Base-by-base conservation (phyloP, 139 green algal genomes). In the Chlamydomonas schloesseri region DNA sequence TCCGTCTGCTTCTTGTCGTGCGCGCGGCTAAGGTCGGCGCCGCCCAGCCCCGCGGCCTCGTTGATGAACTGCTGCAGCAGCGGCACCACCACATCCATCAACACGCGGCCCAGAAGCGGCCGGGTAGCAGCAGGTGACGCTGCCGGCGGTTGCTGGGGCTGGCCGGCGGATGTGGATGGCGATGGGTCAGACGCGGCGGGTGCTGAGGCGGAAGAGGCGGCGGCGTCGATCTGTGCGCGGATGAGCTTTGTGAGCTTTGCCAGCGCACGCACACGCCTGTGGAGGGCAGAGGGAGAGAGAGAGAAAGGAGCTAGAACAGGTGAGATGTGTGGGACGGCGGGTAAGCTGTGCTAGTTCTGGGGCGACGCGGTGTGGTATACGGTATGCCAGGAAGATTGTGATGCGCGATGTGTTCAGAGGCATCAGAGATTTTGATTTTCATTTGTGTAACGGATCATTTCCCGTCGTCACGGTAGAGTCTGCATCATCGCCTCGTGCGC, bases 61-160 rank as follows among this genome's bases (percentile, higher is more conserved):
- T 95, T 58, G 9, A 97, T 90, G 67, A 92, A 89, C 72, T 93
- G 89, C 82, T 95, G 88, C 79, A 97, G 84, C 82, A 97, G 83
- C 1, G 95, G 94, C 55, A 90, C 89, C 0, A 92, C 83, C n/a
- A 97, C 79, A n/a, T 94, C 94, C 75, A 95, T 68, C 18, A 96
- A 76, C 5, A 81, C 80, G 81, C 88, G 86, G 53, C 68, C 71
- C 33, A 76, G 58, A 20, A 62, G 65, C 0, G 71, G 36, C 20
- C 67, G 34, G 15, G 71, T 57, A 24, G 83, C 58, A 18, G 77
- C 46, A 42, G 74, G 58, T 31, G 81, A 42, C 68, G 78, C 2
- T 11, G 78, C 9, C n/a, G 31, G n/a, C 67, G n/a, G n/a, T 9
- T 37, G 29, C 68, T 28, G 68, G 3, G 3, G 33, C 20, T 28